Evolutionary conservation across 2,329 filamentous ascomycete genomes (phyloP), one percentile per base, ranked within the genome.

Genomic region (Plenodomus tracheiphilus): DNA sequence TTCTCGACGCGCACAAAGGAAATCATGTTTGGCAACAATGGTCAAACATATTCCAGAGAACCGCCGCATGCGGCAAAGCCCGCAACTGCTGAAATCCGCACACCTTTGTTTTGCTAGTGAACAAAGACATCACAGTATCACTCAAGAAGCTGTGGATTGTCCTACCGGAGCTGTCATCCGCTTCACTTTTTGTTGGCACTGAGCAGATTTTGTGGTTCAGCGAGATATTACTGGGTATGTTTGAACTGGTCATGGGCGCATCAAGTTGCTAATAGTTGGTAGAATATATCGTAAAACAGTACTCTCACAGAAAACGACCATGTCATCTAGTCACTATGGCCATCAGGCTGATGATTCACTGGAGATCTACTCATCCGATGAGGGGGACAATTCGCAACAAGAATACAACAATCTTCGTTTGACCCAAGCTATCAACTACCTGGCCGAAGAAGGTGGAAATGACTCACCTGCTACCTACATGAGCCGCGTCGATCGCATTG

Each of bases 351-450:
- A 13, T 7, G 37, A 38, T 7, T 43, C 47, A 10, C 39, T 10
- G 37, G 38, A 54, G 1, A 41, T 41, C 6, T 37, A 43, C n/a
- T 46, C 42, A 10, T 32, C 15, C 15, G 28, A 32, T 15, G 28
- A 32, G 4, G 13, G 6, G 11, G 28, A 32, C 28, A 11, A 22
- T 38, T 7, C 51, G 37, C 40, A 49, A 20, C 46, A 44, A 16
- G 39, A 60, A 0, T 17, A 45, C 39, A 67, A 64, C 38, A 46
- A 71, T 38, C 47, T 41, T 13, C 58, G 59, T 30, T 56, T 71
- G 10, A 50, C 47, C 17, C 58, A 65, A 53, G 65, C 66, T 2
- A 61, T 70, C 40, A 53, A 49, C 19, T 71, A 71, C 46, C 39
- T 71, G 32, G 38, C 46, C 16, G 32, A 48, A 15, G 57, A 66